Conservation (phyloP, 1,284 basidiomycete genomes). For the Schizophyllum commune region DNA sequence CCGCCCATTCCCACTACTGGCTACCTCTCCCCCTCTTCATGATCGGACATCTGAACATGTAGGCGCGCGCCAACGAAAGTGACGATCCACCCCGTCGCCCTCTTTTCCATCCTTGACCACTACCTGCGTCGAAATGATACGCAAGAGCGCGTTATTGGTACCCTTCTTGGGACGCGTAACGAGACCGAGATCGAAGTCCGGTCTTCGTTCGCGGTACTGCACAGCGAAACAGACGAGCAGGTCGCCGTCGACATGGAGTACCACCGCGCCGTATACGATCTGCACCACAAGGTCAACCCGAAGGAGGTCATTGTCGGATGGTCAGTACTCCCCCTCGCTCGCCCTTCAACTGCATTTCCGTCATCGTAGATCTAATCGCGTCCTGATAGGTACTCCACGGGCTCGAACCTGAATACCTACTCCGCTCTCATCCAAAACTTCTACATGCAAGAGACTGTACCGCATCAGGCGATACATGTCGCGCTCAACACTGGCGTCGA, state of each 20-base stretch:
- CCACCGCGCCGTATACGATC: conserved; percentile 88
- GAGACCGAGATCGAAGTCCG: conserved; percentile 73
- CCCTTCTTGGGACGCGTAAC: conserved; percentile 82
- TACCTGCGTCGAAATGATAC: conserved; percentile 82
- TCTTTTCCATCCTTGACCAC: conserved; percentile 96
- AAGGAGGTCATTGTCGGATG: conserved; percentile 89
- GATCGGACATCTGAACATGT: conserved; percentile 4
- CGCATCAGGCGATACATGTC: conserved; percentile 88
- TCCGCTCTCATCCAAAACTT: conserved; percentile 99
- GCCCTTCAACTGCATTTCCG: not conserved
- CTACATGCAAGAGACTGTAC: conserved; percentile 87
- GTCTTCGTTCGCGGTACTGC: conserved; percentile 82
- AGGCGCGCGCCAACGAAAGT: conserved; percentile 70
- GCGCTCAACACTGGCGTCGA: conserved; percentile 85
- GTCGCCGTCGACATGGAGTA: conserved; percentile 96
- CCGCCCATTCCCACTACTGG: not conserved
- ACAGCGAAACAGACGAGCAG: conserved; percentile 88
- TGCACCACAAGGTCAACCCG: conserved; percentile 78
- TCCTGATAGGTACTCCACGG: conserved; percentile 75
- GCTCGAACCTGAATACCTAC: conserved; percentile 88
- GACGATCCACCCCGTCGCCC: conserved; percentile 85
- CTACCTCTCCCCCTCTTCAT: not conserved
- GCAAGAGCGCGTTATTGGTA: conserved; percentile 92
- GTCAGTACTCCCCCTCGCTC: conserved; percentile 34
- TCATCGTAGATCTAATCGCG: conserved; percentile 7